These are phyloP conservation scores for Cornus suecica DNA, from an alignment of 148 eudicot genomes.

Conservation along the genomic window DNA sequence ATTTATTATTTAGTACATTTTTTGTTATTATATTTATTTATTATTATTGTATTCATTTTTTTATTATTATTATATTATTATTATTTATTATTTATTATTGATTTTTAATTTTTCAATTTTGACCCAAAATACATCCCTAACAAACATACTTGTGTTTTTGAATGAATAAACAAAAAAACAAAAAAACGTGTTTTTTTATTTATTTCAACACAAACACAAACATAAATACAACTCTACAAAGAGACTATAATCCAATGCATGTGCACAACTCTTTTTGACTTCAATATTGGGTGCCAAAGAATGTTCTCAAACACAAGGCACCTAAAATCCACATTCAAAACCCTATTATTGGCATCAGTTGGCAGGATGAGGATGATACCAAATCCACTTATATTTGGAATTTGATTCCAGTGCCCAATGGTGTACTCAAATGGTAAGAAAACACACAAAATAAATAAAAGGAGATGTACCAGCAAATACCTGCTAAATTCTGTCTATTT, in stretches of 20 bases:
- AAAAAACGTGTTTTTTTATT: too few species aligned
- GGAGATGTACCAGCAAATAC: background rate
- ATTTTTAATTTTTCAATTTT: too few species aligned
- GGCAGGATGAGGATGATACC: background rate
- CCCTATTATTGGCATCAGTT: background rate
- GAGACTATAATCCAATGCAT: background rate
- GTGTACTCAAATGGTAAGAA: background rate
- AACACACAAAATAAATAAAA: background rate
- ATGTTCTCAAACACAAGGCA: background rate
- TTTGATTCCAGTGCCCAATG: background rate
- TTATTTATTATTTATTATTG: too few species aligned
- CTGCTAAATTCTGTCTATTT: background rate
- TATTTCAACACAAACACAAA: too few species aligned
- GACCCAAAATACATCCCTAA: too few species aligned
- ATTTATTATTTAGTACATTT: too few species aligned
- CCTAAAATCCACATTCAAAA: background rate
- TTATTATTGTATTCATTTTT: too few species aligned
- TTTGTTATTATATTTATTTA: too few species aligned
- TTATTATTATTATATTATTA: too few species aligned
- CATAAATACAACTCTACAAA: too few species aligned
- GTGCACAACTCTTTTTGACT: background rate
- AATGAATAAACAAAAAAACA: too few species aligned
- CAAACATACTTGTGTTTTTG: too few species aligned
- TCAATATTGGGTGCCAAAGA: background rate
- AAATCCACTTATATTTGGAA: slow-evolving; percentile 2